Evolutionary conservation across 768 basidiomycete species (phyloP), one percentile per base, ranked within the genome.

Genomic region (Amanita polypyramis): DNA sequence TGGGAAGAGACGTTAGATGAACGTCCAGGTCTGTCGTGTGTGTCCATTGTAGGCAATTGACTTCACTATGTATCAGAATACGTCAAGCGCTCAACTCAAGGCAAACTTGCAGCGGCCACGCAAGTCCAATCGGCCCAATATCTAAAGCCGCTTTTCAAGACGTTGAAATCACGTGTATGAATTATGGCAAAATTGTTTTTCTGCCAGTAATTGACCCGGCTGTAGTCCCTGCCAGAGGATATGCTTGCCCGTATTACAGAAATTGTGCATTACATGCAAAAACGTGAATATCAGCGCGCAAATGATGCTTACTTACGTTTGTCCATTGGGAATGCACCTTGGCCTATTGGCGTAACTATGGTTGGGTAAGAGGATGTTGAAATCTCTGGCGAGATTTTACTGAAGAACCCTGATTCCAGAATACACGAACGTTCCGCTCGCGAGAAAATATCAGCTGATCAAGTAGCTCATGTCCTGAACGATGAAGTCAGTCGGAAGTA

Each of bases 261-360:
- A 65, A 94, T 99, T 45, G 87, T 97, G 5, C 87, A 97, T 59
- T 69, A 92, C 65, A 95, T 96, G 92, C 96, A 99, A 63, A 85
- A 79, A 54, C 83, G 96, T 23, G 82, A 94, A 62, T 99, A 99
- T 56, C 92, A 97, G 63, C 77, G 73, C 47, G 95, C 96, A 2
- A 99, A 98, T 58, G 96, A 99, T 61, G 85, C 94, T 0, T 99
- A 99, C 62, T 79, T 99, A 19, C 85, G 96, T 5, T 70, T 99
- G 33, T 93, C 90, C 4, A 99, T 99, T 54, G 96, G 96, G 29
- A 99, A 96, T 58, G 95, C 96, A 0, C 94, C 96, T 2, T 99
- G 96, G 96, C 96, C 96, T 1, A 99, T 99, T 58, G 96, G 96
- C 36, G 96, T 99, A 7, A 99, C 96, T 52, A 95, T 95, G 87